Evolutionary conservation across 202 grass and related monocot genomes (phyloP), one percentile per base, ranked within the genome.

Genomic region (Zizania palustris): DNA sequence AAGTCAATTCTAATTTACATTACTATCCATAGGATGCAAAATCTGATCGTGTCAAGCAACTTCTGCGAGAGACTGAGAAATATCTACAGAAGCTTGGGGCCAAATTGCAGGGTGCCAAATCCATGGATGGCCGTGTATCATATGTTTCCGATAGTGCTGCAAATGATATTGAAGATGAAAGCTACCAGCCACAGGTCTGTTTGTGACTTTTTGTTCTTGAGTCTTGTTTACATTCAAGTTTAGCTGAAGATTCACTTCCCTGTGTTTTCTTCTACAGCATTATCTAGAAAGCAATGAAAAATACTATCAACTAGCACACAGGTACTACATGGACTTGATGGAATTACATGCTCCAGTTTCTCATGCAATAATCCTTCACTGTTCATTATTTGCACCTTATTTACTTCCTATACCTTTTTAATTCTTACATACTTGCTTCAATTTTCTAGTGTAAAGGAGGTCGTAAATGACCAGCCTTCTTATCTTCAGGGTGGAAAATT

Each of bases 261-360:
- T 61, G 43, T 57, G n/a, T 67, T 79, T 68, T 81, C 14, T 36
- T 87, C 38, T 83, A 51, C 89, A 99, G 96, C 90, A 99, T 86
- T 99, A 99, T 93, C 79, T 99, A 51, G 96, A 99, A 77, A 99
- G 96, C 88, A 99, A 99, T 61, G 96, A 99, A 45, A 99, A 99
- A 51, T 99, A 99, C 79, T 99, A 99, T 82, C 73, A 90, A 64
- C 77, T 99, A 77, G 96, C 96, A 41, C 96, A 99, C 78, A 99
- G 96, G 96, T 99, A 91, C 38, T 64, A 60, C 53, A 44, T 70
- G 6, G 48, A 82, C 54, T 70, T 58, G 36, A 80, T 71, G 53
- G 55, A 84, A 20, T 50, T 63, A 36, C 62, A 38, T 77, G 76
- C 50, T 70, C 76, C 35, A 71, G 4, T 71, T 71, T 46, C 34